Base-by-base conservation (phyloP, 768 basidiomycete species). In the Rhodotorula taiwanensis region DNA sequence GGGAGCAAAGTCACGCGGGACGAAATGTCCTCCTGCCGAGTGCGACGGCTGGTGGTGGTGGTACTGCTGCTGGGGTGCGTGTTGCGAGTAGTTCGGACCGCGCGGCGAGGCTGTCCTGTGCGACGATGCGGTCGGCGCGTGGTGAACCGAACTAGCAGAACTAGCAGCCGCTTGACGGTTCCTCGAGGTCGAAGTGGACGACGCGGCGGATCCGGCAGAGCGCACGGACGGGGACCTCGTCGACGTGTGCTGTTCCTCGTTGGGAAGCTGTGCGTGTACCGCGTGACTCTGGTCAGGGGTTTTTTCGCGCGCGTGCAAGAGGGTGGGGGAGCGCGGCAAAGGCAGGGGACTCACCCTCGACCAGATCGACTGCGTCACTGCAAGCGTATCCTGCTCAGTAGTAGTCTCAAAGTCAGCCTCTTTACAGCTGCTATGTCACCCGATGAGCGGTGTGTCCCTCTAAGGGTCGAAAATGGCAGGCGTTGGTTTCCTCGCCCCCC, bases 201-300 rank as follows among this genome's bases (percentile, higher is more conserved):
- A 33, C 18, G 28, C 20, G 27, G 30, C n/a, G 39, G 48, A 51
- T n/a, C 44, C 48, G 11, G 49, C 9, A n/a, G 62, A 53, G 45
- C 47, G 45, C 14, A 45, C 25, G 23, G 54, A 41, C 41, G 52
- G 55, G 21, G 56, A 23, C 48, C 39, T 53, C 52, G 58, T 23
- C 15, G 27, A 6, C 25, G 18, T 4, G 52, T 44, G 25, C 36
- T 55, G 27, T 25, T 53, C 52, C 41, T 54, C 62, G 62, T 64
- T 64, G 4, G 62, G 62, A 18, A 64, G 52, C 62, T 64, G 58
- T n/a, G n/a, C n/a, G n/a, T n/a, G n/a, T n/a, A n/a, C n/a, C n/a
- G n/a, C n/a, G n/a, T n/a, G n/a, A n/a, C n/a, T n/a, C n/a, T n/a
- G n/a, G n/a, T n/a, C n/a, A n/a, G n/a, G n/a, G n/a, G n/a, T n/a